A percentile compares a stretch with the other conserved stretches of the same genome.
Evolutionary conservation across 345 rosid species (phyloP).

Genomic region (Carallia brachiata): DNA sequence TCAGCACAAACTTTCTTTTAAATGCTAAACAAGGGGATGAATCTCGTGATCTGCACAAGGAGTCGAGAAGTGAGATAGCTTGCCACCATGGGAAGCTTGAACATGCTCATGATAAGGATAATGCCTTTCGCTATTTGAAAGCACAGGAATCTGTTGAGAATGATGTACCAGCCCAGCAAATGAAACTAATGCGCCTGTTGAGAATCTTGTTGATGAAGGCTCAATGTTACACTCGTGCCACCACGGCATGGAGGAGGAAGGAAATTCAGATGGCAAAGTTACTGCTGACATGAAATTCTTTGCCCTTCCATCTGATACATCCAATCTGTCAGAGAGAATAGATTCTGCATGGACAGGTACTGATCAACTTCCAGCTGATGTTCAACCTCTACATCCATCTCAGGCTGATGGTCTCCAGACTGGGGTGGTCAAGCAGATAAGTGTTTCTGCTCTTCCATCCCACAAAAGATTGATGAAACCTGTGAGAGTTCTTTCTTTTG

Average conservation of each 20-base stretch:
- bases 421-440: conserved; percentile 25
- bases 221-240: conserved; percentile 21
- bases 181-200: conserved; percentile 20
- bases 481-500: conserved; percentile 73
- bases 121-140: conserved; percentile 27
- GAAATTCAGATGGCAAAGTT: conserved; percentile 44
- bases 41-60: conserved; percentile 32
- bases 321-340: conserved; percentile 82
- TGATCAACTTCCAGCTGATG: conserved; percentile 37
- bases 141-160: conserved; percentile 27
- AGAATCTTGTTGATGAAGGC: conserved; percentile 29
- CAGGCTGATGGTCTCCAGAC: conserved; percentile 40
- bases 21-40: conserved; percentile 36
- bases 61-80: conserved; percentile 22
- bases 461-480: conserved; percentile 54
- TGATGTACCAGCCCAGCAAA: conserved; percentile 28
- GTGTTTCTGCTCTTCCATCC: conserved; percentile 33
- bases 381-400: conserved; percentile 27
- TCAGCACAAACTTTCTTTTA: conserved; percentile 42
- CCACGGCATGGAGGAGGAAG: conserved; percentile 33
- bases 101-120: conserved; percentile 15
- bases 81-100: conserved; percentile 32
- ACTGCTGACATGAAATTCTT: conserved; percentile 19
- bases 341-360: conserved; percentile 99
- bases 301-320: conserved; percentile 37